phyloP scores from a whole-genome alignment of 257 asterid genomes.

The Solanum arcanum region DNA sequence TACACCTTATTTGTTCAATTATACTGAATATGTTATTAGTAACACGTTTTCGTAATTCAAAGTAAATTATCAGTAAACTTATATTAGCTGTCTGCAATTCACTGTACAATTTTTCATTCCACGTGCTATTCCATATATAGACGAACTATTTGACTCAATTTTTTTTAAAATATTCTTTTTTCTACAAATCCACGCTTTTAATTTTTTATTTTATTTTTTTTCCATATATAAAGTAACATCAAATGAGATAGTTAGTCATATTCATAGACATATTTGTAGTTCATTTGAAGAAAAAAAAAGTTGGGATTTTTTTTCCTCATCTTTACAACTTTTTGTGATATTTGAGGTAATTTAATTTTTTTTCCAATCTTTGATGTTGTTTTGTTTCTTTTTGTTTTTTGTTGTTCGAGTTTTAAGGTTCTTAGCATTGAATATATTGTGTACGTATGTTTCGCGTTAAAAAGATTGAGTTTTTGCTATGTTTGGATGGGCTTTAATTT shows the following conservation, averaged over 20 bases:
- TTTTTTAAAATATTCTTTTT: neutral
- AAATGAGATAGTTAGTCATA: neutral
- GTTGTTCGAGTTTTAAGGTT: neutral
- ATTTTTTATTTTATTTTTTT: neutral
- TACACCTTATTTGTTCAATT: fast-evolving
- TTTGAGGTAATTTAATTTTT: neutral
- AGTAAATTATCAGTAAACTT: neutral
- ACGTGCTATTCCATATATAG: constrained; percentile 24
- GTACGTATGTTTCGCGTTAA: neutral
- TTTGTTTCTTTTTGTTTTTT: neutral
- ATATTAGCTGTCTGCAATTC: neutral
- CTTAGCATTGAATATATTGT: neutral
- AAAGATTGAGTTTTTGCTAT: neutral
- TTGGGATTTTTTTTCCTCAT: neutral
- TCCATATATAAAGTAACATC: neutral
- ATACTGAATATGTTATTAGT: fast-evolving
- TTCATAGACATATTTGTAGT: neutral
- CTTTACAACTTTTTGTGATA: neutral
- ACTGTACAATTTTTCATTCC: constrained; percentile 2
- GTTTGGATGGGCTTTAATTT: neutral
- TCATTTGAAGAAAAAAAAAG: neutral
- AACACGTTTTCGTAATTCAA: neutral
- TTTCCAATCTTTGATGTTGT: neutral
- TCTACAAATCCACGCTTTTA: neutral
- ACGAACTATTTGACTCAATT: constrained; percentile 15